Conservation (phyloP, 176 grass and related monocot species). For the Phoenix roebelenii region DNA sequence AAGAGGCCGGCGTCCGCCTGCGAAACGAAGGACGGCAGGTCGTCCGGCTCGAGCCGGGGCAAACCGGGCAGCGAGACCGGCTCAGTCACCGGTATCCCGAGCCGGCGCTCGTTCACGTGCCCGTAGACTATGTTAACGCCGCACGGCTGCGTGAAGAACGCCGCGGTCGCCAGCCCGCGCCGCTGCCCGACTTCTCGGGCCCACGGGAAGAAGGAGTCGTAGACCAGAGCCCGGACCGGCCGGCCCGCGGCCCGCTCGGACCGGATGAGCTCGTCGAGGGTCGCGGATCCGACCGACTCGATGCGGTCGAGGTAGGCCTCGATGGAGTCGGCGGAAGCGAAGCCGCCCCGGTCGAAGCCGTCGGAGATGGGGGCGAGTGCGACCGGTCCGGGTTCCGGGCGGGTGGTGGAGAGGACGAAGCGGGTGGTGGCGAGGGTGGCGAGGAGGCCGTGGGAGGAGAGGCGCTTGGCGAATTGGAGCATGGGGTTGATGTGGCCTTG, state of each 20-base stretch:
- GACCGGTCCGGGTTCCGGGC: constrained; percentile 7
- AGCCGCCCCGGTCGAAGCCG: constrained; percentile 43
- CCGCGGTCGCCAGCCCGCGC: constrained; percentile 10
- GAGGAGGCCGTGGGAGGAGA: constrained; percentile 38
- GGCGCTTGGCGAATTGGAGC: constrained; percentile 70
- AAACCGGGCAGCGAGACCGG: constrained; percentile 18
- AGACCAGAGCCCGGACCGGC: constrained; percentile 38
- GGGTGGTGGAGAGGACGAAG: constrained; percentile 38
- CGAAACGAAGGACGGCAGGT: constrained; percentile 44
- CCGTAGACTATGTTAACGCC: constrained; percentile 42
- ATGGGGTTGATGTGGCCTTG: constrained; percentile 85
- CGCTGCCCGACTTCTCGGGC: constrained; percentile 3
- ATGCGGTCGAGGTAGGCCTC: constrained; percentile 34
- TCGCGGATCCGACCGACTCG: constrained; percentile 33
- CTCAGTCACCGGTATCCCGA: constrained; percentile 28
- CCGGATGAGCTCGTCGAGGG: constrained; percentile 37
- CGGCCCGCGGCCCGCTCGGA: constrained; percentile 21
- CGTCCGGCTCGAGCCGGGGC: constrained; percentile 20
- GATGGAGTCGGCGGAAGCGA: constrained; percentile 21
- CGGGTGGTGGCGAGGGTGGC: constrained; percentile 49
- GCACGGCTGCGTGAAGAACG: constrained; percentile 79
- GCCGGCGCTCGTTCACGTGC: constrained; percentile 21
- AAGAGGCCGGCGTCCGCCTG: constrained; percentile 11
- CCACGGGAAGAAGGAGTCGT: constrained; percentile 41
- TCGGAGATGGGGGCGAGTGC: constrained; percentile 55